Evolutionary conservation across 1,139 yeast genomes (phyloP).

Genomic region (Saccharomycopsis hybrid): DNA sequence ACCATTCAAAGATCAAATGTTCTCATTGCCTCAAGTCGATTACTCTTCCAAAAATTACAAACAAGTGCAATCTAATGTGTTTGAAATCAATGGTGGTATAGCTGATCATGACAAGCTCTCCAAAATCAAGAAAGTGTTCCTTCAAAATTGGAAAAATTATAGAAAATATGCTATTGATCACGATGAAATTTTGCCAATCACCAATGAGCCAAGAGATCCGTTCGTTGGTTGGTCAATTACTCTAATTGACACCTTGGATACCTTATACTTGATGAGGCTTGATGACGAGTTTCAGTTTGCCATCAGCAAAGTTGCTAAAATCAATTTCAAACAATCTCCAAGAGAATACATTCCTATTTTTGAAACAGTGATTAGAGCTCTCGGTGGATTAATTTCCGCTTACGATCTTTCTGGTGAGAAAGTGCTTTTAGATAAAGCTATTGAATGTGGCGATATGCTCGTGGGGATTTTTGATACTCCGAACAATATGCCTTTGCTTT

Average conservation of each 20-base stretch:
- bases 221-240: constrained; percentile 46
- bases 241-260: constrained; percentile 64
- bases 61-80: constrained; percentile 27
- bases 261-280: constrained; percentile 57
- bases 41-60: constrained; percentile 24
- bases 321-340: constrained; percentile 44
- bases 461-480: constrained; percentile 66
- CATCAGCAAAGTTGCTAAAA: constrained; percentile 40
- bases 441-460: constrained; percentile 58
- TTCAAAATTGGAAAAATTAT: constrained; percentile 54
- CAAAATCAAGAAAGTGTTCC: constrained; percentile 45
- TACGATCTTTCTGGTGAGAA: constrained; percentile 57
- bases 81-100: constrained; percentile 27
- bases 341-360: constrained; percentile 52
- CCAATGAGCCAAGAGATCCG: constrained; percentile 31
- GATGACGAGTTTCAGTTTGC: constrained; percentile 49
- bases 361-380: constrained; percentile 63
- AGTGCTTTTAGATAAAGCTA: constrained; percentile 49
- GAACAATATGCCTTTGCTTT: constrained; percentile 62
- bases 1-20: constrained; percentile 25
- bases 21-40: constrained; percentile 25
- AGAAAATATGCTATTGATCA: constrained; percentile 60
- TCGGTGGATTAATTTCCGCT: constrained; percentile 69
- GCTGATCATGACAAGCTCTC: constrained; percentile 34
- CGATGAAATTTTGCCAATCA: constrained; percentile 46